Evolutionary conservation across 1,284 basidiomycete species (phyloP).

Genomic region (Apiotrichum gamsii): DNA sequence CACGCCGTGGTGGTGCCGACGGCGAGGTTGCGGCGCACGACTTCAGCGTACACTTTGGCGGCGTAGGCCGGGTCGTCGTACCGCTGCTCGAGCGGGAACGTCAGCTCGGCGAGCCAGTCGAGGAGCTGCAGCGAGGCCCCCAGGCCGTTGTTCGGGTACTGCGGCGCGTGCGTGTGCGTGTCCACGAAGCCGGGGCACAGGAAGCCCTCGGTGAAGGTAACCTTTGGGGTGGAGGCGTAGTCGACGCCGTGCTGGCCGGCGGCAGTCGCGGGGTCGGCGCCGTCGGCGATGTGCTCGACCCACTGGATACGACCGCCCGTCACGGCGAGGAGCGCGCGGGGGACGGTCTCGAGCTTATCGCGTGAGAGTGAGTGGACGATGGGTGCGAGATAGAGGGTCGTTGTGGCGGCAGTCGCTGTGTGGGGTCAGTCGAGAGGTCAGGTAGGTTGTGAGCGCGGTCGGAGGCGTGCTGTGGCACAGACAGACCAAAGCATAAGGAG

Average conservation of each 20-base stretch:
- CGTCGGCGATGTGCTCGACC: constrained; percentile 35
- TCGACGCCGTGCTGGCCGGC: constrained; percentile 18
- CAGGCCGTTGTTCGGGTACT: constrained; percentile 77
- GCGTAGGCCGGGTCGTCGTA: constrained; percentile 73
- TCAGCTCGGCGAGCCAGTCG: constrained; percentile 80
- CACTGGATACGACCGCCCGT: constrained; percentile 61
- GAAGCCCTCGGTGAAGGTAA: constrained; percentile 64
- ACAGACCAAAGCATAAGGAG: not conserved
- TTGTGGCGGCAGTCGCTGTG: no score
- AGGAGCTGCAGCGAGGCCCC: constrained; percentile 62
- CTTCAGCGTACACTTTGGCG: constrained; percentile 60
- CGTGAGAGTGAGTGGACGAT: constrained; percentile 61
- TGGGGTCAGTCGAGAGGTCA: no score
- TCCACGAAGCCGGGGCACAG: constrained; percentile 83
- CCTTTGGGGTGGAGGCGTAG: constrained; percentile 30
- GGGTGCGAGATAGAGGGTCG: constrained; percentile 59
- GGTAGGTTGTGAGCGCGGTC: not conserved
- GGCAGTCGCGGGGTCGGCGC: constrained; percentile 30
- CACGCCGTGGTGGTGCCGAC: constrained; percentile 89
- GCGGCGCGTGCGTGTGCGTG: constrained; percentile 88
- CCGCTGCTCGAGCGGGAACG: constrained; percentile 81
- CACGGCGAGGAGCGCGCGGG: constrained; percentile 59
- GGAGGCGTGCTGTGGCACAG: not conserved
- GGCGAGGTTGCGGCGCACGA: constrained; percentile 69
- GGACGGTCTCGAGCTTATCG: constrained; percentile 54